These are phyloP conservation scores for Eutypa lata DNA, from an alignment of 2,329 filamentous ascomycete species.

Conservation along the genomic window DNA sequence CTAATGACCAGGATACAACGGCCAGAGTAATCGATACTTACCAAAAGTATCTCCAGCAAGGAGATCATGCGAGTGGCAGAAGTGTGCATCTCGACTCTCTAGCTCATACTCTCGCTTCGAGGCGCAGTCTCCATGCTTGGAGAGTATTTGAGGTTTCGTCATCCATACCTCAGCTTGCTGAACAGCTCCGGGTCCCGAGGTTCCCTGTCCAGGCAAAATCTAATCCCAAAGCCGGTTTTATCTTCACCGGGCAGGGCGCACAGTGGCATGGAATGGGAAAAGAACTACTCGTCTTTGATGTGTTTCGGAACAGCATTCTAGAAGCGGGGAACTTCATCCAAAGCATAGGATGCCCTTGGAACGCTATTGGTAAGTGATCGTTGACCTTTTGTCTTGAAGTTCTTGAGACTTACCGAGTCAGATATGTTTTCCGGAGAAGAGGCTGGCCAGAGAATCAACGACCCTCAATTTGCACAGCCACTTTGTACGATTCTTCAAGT, in stretches of 20 bases:
- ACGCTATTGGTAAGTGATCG: not conserved
- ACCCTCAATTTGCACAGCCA: constrained; percentile 32
- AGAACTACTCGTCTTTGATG: constrained; percentile 20
- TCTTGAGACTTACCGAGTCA: no score
- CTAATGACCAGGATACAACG: no score
- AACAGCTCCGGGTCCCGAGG: not conserved
- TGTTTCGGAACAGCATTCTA: constrained; percentile 15
- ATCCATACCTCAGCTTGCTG: not conserved
- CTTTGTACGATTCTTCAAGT: constrained; percentile 41
- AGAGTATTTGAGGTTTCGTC: not conserved
- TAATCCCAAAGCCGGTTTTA: constrained; percentile 2
- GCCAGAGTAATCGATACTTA: no score
- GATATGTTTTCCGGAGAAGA: no score
- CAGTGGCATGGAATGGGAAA: constrained; percentile 32
- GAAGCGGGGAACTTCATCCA: not conserved
- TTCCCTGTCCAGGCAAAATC: not conserved
- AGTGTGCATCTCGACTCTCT: no score
- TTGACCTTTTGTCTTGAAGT: no score
- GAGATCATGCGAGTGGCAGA: no score
- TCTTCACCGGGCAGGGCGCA: constrained; percentile 36
- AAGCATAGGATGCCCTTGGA: constrained; percentile 3
- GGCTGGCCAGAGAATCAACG: no score
- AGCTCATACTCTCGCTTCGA: no score
- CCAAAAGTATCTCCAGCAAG: no score
- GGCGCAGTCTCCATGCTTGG: not conserved